Base-by-base conservation (phyloP, 2,329 filamentous ascomycete genomes). In the Cladosporium phlei region DNA sequence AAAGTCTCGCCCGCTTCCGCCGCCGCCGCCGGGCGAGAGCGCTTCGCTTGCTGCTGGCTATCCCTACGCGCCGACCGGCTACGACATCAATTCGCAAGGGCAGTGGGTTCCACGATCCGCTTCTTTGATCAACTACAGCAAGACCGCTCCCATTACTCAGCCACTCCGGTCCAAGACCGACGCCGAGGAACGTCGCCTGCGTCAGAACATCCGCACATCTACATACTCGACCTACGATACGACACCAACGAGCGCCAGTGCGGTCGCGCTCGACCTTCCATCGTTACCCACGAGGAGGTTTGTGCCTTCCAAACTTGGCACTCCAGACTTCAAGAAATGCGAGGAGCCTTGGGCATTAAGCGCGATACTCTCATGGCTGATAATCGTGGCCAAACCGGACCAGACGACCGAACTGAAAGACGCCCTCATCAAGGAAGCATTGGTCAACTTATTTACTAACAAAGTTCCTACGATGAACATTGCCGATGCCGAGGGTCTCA, bases 391-490 rank as follows among this genome's bases (percentile, higher is more conserved):
- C 12, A 58, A 53, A 40, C 60, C 63, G 5, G 90, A 96, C 57
- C 90, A 91, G 29, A 91, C 96, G 61, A 82, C 84, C 9, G 89
- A 98, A 65, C 71, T 98, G 37, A 89, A 86, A 62, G 80, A 86
- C 61, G 86, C 88, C 60, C 83, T 86, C 2, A 82, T 98, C 42
- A 84, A 88, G 49, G 90, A 97, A 56, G 90, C 88, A 2, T 75
- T 98, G 32, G 83, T 95, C 32, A 86, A 83, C 22, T 73, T 98
- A 5, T 97, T 98, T 65, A 95, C 88, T 2, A 80, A 87, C 68
- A 97, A 96, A 66, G 89, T 98, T 1, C 90, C 93, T 0, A 98
- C 89, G 0, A 96, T 98, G 88, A 97, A 98, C 58, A 91, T 93
- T 32, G 90, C 91, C 5, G 94, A 98, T 72, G 93, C 93, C 0